phyloP scores from a whole-genome alignment of 352 stramenopile species.

The Phytophthora podocarpi region DNA sequence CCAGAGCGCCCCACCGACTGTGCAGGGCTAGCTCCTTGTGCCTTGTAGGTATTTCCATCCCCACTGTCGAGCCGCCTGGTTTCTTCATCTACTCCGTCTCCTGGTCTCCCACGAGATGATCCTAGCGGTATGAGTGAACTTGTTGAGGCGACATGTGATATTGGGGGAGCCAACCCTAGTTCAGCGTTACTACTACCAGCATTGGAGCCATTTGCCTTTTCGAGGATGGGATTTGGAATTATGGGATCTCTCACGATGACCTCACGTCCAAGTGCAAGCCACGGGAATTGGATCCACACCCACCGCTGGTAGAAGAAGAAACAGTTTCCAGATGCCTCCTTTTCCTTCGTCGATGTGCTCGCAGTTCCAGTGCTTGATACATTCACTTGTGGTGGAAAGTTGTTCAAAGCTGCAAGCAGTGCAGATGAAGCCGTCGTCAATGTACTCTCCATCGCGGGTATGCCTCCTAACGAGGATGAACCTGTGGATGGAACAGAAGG shows the following conservation, averaged over 20 bases:
- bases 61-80: neutral
- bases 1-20: constrained; percentile 27
- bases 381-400: constrained; percentile 29
- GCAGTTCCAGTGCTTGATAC: constrained; percentile 8
- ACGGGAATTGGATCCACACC: constrained; percentile 95
- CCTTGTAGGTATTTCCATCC: neutral
- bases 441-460: constrained; percentile 18
- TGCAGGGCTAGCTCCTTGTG: neutral
- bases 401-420: constrained; percentile 33
- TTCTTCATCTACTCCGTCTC: constrained; percentile 36
- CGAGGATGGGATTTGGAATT: constrained; percentile 39
- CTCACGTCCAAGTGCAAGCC: constrained; percentile 83
- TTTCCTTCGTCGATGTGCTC: constrained; percentile 36
- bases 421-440: constrained; percentile 33
- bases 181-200: neutral
- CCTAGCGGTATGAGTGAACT: constrained; percentile 7
- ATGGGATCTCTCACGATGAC: constrained; percentile 60
- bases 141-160: constrained; percentile 10
- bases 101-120: constrained; percentile 11
- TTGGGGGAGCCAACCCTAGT: neutral
- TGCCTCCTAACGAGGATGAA: constrained; percentile 4
- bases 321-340: constrained; percentile 55
- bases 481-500: constrained; percentile 20
- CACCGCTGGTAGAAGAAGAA: constrained; percentile 93
- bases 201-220: constrained; percentile 26